Evolutionary conservation across 1,139 yeast species (phyloP).

Genomic region (Spencermartinsiella ligniputridi): DNA sequence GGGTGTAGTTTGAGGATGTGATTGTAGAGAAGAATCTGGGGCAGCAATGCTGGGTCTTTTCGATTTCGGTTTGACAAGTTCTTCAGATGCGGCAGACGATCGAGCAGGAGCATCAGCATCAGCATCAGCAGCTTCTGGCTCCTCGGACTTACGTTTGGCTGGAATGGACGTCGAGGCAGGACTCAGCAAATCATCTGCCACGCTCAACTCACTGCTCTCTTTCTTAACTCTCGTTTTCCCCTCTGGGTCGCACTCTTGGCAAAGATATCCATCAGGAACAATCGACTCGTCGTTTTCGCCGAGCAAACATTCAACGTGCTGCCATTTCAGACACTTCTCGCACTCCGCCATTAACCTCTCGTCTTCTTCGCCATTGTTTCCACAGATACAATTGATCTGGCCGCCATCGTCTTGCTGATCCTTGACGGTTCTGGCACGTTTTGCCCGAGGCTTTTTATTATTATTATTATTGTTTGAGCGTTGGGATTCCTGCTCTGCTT

Average conservation of each 20-base stretch:
- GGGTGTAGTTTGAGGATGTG: background rate
- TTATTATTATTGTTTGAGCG: constrained; percentile 14
- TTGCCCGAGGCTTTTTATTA: constrained; percentile 5
- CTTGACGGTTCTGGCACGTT: constrained; percentile 5
- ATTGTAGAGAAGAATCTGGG: background rate
- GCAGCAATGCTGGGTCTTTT: constrained; percentile 3
- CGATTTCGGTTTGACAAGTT: constrained; percentile 1
- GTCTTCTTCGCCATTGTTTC: constrained; percentile 53
- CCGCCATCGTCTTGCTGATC: constrained; percentile 31
- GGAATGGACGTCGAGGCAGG: background rate
- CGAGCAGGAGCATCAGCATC: too few relatives aligned
- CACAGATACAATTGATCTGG: constrained; percentile 64
- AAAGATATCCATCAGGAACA: constrained; percentile 46
- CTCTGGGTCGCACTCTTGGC: constrained; percentile 44
- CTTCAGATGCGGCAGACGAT: constrained; percentile 1
- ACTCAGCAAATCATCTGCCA: background rate
- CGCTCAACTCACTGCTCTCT: constrained; percentile 11
- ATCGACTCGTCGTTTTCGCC: constrained; percentile 39
- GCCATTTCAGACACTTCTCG: constrained; percentile 79
- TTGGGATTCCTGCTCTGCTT: constrained; percentile 10
- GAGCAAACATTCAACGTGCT: constrained; percentile 72
- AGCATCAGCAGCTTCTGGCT: constrained; percentile 7
- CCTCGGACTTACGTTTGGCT: constrained; percentile 4
- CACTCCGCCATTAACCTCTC: constrained; percentile 74
- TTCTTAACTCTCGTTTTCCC: constrained; percentile 6